Evolutionary conservation across 441 rosid species (phyloP).

Genomic region (Eutrema salsugineum): DNA sequence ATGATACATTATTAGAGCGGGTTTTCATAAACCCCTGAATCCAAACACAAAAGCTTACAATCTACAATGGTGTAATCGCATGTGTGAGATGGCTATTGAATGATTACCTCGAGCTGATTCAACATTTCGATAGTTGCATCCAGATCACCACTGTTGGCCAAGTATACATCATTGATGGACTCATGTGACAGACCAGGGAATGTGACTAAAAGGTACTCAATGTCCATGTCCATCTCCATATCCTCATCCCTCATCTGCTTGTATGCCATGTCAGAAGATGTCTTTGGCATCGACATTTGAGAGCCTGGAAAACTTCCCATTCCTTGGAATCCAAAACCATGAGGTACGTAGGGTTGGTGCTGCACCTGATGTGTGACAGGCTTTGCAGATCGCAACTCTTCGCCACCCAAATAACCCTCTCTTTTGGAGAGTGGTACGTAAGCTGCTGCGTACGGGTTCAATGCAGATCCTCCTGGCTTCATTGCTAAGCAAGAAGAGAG

Average conservation of each 20-base stretch:
- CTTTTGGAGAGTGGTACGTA: conserved; percentile 70
- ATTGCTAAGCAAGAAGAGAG: conserved; percentile 25
- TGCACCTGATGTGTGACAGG: conserved; percentile 29
- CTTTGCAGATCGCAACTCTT: conserved; percentile 25
- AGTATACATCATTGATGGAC: conserved; percentile 63
- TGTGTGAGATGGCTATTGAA: background rate
- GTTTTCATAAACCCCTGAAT: background rate
- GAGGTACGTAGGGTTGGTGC: conserved; percentile 29
- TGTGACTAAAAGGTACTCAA: conserved; percentile 57
- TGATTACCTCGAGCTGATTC: conserved; percentile 67
- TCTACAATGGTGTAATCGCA: background rate
- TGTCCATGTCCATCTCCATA: conserved; percentile 59
- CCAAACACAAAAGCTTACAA: background rate
- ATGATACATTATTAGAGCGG: background rate
- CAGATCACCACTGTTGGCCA: conserved; percentile 61
- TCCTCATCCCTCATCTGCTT: conserved; percentile 48
- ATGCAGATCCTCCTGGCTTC: conserved; percentile 54
- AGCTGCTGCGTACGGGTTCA: conserved; percentile 80
- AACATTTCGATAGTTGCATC: conserved; percentile 77
- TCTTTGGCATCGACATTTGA: conserved; percentile 30
- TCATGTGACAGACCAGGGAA: conserved; percentile 67
- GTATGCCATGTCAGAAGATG: conserved; percentile 24
- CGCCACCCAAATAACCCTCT: conserved; percentile 24
- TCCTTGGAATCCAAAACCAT: conserved; percentile 25
- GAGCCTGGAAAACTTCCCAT: conserved; percentile 11